Percentiles rank a stretch among this genome's conserved stretches.
These are phyloP conservation scores for Tricholoma terreum DNA, from an alignment of 768 basidiomycete genomes.

Conservation along the genomic window DNA sequence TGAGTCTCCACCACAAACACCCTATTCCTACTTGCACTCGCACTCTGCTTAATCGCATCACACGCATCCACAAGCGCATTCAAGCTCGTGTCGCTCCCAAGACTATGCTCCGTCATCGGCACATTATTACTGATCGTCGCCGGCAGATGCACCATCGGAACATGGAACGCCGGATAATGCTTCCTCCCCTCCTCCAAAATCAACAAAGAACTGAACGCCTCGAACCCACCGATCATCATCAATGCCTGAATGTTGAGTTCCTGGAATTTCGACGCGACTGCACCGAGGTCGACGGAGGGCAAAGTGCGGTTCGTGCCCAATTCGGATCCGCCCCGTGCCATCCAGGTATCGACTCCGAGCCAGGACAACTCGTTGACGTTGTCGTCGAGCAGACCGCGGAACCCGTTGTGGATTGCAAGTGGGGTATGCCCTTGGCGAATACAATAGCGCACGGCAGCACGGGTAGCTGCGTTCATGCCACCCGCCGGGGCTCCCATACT, in stretches of 20 bases:
- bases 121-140: conserved; percentile 99
- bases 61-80: conserved; percentile 97
- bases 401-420: conserved; percentile 93
- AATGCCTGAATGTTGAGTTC: conserved; percentile 74
- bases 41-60: conserved; percentile 98
- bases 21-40: conserved; percentile 90
- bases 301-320: conserved; percentile 92
- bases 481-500: conserved; percentile 97
- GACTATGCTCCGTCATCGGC: conserved; percentile 91
- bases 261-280: conserved; percentile 90
- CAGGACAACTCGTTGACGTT: conserved; percentile 83
- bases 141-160: conserved; percentile 94
- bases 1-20: conserved; percentile 99
- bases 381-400: conserved; percentile 91
- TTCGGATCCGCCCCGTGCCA: conserved; percentile 93
- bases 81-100: conserved; percentile 96
- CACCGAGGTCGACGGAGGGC: conserved; percentile 84
- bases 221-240: conserved; percentile 93
- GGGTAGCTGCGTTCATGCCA: conserved; percentile 98
- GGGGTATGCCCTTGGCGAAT: conserved; percentile 88
- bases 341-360: conserved; percentile 97
- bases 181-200: conserved; percentile 78
- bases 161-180: conserved; percentile 87
- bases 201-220: conserved; percentile 80
- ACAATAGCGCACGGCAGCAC: conserved; percentile 92